Base-by-base conservation (phyloP, 768 basidiomycete genomes). In the Leccinum boreale region DNA sequence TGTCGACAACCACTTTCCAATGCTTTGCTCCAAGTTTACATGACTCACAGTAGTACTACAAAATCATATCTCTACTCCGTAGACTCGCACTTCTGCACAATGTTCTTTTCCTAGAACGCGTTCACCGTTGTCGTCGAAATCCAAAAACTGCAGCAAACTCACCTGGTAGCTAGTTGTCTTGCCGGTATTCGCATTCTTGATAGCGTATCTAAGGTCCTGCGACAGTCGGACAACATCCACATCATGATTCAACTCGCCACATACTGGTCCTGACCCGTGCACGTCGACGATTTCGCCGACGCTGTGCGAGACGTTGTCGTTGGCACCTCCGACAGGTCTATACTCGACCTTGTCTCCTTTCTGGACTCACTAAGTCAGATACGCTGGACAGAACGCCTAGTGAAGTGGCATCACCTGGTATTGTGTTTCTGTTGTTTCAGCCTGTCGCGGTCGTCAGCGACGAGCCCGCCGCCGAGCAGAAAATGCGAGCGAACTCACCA, bases 311-410 rank as follows among this genome's bases (percentile, higher is more conserved):
- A 80, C 75, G 19, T 75, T 76, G 59, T 79, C 77, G 6, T 55
- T 21, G 8, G 51, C 62, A 21, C 76, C 78, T 10, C 79, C 79
- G 31, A 79, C 73, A 42, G 75, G 75, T 52, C 75, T 71, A 57
- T 79, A 80, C 61, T 78, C 77, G 61, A 80, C 75, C 57, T 65
- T 73, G 59, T 80, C 76, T 53, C 77, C 77, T 58, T 69, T 61
- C 75, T 73, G 26, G 3, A 3, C 2, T 31, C n/a, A 10, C 12
- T 17, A 39, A 11, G 31, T 67, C n/a, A 67, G 56, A 10, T 8
- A 2, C 12, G 1, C 5, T 7, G n/a, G 10, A 7, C 7, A 3
- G 0, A 26, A 6, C 4, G 5, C 12, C 24, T 17, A 17, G 15
- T 17, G 4, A 15, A 15, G 4, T 0, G 9, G 6, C 2, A 3